phyloP scores from a whole-genome alignment of 1,284 basidiomycete genomes.

The Trametes hirsuta region DNA sequence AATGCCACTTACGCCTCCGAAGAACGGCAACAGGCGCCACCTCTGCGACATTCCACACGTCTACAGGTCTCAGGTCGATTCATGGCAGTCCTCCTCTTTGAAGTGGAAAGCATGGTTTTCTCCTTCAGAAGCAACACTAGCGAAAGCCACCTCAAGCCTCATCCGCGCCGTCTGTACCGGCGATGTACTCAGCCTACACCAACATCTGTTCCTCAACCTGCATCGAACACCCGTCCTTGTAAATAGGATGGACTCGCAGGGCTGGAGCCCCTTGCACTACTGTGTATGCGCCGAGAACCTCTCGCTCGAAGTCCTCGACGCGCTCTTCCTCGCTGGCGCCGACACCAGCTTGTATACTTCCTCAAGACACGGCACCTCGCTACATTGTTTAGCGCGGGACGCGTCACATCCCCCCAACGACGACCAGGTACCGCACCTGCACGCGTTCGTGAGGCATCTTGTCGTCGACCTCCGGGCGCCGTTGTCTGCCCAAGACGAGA shows the following conservation, averaged over 20 bases:
- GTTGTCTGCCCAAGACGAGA: constrained; percentile 69
- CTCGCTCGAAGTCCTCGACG: constrained; percentile 64
- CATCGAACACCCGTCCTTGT: constrained; percentile 32
- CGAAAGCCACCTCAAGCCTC: constrained; percentile 34
- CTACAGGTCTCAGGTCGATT: constrained; percentile 17
- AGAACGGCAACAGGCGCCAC: constrained; percentile 31
- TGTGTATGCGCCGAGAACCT: constrained; percentile 59
- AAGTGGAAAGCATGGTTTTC: constrained; percentile 11
- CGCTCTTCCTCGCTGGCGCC: constrained; percentile 72
- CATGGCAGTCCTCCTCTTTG: constrained; percentile 13
- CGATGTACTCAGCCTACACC: constrained; percentile 35
- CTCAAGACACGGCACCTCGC: constrained; percentile 63
- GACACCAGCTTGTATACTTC: constrained; percentile 72
- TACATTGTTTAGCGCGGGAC: constrained; percentile 68
- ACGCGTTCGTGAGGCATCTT: constrained; percentile 65
- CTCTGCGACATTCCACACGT: constrained; percentile 26
- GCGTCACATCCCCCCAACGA: constrained; percentile 42
- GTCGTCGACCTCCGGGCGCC: constrained; percentile 69
- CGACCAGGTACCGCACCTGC: constrained; percentile 46
- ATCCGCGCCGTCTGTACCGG: constrained; percentile 18
- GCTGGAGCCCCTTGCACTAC: constrained; percentile 74
- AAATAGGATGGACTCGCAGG: constrained; percentile 64
- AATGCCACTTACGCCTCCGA: constrained; percentile 3
- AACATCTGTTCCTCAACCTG: constrained; percentile 27
- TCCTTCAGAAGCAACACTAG: constrained; percentile 16